Evolutionary conservation across 1,139 yeast species (phyloP).

Genomic region (Kodamaea anthophila): DNA sequence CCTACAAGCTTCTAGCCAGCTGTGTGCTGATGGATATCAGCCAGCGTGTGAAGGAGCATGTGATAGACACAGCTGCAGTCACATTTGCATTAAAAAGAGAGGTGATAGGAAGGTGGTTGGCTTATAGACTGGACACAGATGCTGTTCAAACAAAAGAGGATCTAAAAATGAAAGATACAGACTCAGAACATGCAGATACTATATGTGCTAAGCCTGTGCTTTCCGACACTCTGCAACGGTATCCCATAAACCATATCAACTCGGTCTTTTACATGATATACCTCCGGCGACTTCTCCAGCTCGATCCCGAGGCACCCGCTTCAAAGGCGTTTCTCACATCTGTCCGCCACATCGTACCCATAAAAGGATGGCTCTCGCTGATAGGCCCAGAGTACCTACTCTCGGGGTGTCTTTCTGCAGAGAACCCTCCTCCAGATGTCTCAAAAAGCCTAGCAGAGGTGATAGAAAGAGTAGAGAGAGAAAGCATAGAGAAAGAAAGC

Average conservation of each 20-base stretch:
- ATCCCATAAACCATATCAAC: slow-evolving; percentile 1
- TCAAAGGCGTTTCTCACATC: too few relatives aligned
- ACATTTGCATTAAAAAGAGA: slow-evolving; percentile 11
- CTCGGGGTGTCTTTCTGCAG: slow-evolving; percentile 5
- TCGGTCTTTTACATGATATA: slow-evolving; percentile 7
- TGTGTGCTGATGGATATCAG: slow-evolving; percentile 11
- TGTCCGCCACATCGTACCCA: too few relatives aligned
- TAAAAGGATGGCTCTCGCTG: slow-evolving; percentile 13
- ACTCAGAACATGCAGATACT: slow-evolving; percentile 1
- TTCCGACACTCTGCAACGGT: too few relatives aligned
- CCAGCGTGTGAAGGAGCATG: slow-evolving; percentile 14
- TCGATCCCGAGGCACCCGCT: slow-evolving; percentile 1
- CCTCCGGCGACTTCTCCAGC: slow-evolving; percentile 1
- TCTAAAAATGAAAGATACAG: slow-evolving; percentile 4
- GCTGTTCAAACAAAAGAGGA: slow-evolving; percentile 6
- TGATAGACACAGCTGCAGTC: slow-evolving; percentile 19
- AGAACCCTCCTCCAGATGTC: slow-evolving; percentile 1
- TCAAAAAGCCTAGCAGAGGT: too few relatives aligned
- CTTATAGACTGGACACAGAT: slow-evolving; percentile 6
- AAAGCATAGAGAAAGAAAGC: too few relatives aligned
- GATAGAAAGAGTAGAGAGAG: too few relatives aligned
- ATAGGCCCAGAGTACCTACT: slow-evolving; percentile 5
- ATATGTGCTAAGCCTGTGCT: too few relatives aligned
- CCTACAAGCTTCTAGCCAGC: slow-evolving; percentile 17
- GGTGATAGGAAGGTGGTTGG: slow-evolving; percentile 7